Conservation (phyloP, 2,329 filamentous ascomycete species). For the Corinectria fuckeliana region DNA sequence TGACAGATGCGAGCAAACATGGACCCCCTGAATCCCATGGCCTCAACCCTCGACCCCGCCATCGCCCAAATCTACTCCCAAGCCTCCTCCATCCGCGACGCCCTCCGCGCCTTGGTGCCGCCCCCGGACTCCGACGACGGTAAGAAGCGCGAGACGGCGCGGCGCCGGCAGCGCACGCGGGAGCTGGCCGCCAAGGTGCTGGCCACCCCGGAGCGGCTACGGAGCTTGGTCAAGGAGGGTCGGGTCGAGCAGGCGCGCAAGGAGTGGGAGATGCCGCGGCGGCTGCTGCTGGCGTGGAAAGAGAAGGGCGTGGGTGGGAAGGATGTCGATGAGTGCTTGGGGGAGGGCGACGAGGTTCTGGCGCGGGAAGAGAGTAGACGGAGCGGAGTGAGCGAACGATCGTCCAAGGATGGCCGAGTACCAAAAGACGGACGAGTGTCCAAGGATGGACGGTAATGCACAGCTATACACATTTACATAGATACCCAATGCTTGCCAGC, state of each 20-base stretch:
- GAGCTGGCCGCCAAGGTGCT: slow-evolving; percentile 69
- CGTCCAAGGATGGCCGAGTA: slow-evolving; percentile 27
- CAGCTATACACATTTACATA: slow-evolving; percentile 14
- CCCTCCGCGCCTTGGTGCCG: slow-evolving; percentile 55
- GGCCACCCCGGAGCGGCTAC: slow-evolving; percentile 65
- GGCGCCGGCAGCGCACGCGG: slow-evolving; percentile 50
- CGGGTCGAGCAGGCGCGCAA: slow-evolving; percentile 64
- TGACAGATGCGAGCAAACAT: slow-evolving; percentile 77
- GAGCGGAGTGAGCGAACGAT: slow-evolving; percentile 27
- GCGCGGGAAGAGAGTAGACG: slow-evolving; percentile 28
- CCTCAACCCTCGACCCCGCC: slow-evolving; percentile 74
- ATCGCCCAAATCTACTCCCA: slow-evolving; percentile 76
- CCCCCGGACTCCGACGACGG: slow-evolving; percentile 51
- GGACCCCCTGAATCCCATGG: slow-evolving; percentile 78
- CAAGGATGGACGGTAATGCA: slow-evolving; percentile 21
- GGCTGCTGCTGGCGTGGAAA: slow-evolving; percentile 60
- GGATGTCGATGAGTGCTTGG: slow-evolving; percentile 60
- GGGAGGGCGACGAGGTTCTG: slow-evolving; percentile 61
- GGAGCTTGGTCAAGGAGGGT: slow-evolving; percentile 63
- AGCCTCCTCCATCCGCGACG: slow-evolving; percentile 61
- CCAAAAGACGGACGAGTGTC: slow-evolving; percentile 28
- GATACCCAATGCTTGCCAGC: slow-evolving; percentile 30
- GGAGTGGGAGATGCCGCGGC: slow-evolving; percentile 62
- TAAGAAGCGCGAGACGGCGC: slow-evolving; percentile 43
- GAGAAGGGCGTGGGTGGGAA: slow-evolving; percentile 60